phyloP scores from a whole-genome alignment of 2,329 filamentous ascomycete genomes.

The Claviceps paspali region DNA sequence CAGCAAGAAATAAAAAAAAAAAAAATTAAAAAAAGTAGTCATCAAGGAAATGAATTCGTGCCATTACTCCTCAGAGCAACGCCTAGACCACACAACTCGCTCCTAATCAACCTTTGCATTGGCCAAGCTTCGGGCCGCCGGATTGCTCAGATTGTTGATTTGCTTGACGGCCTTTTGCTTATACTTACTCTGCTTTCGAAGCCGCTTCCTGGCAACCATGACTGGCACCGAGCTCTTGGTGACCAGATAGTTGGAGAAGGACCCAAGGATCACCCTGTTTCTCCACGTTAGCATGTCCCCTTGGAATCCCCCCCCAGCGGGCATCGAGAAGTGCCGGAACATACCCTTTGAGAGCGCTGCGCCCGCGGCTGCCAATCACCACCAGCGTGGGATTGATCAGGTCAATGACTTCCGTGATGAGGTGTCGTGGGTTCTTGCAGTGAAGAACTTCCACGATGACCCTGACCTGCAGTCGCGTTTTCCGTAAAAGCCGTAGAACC shows the following conservation, averaged over 20 bases:
- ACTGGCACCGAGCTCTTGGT: constrained; percentile 94
- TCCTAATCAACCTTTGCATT: constrained; percentile 60
- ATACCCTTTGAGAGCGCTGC: constrained; percentile 86
- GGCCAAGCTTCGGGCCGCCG: constrained; percentile 48
- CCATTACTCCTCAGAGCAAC: too few relatives aligned
- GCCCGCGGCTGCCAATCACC: constrained; percentile 79
- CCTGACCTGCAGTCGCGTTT: constrained; percentile 82
- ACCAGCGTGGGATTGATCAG: constrained; percentile 81
- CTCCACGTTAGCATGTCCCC: constrained; percentile 17
- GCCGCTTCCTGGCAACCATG: constrained; percentile 88
- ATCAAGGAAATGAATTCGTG: too few relatives aligned
- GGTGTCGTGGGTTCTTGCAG: constrained; percentile 92
- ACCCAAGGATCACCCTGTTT: constrained; percentile 73
- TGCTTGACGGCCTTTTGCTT: constrained; percentile 52
- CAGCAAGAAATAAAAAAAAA: too few relatives aligned
- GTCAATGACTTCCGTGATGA: constrained; percentile 96
- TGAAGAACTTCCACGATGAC: constrained; percentile 94
- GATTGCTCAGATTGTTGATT: constrained; percentile 67
- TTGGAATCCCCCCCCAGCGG: too few relatives aligned
- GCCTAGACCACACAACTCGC: not conserved
- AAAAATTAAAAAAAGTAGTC: too few relatives aligned
- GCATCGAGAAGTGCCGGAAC: too few relatives aligned
- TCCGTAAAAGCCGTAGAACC: constrained; percentile 72
- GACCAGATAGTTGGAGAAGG: constrained; percentile 93
- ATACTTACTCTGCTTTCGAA: constrained; percentile 75